Percentiles rank a stretch among this genome's conserved stretches.
phyloP scores from a whole-genome alignment of 148 eudicot genomes.

The Dysphania ambrosioides region DNA sequence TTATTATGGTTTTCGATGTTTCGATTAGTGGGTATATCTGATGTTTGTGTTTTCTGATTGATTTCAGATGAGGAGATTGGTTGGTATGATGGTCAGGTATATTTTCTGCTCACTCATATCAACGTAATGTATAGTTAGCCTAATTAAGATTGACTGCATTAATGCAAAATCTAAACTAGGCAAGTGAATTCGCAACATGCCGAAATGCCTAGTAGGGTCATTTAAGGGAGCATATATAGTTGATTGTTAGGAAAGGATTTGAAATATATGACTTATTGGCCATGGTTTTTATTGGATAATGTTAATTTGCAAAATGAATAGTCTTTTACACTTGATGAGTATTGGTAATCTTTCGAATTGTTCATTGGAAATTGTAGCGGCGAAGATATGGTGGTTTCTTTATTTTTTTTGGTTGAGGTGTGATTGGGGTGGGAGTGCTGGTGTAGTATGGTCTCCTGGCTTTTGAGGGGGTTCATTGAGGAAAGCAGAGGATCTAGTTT shows the following conservation, averaged over 20 bases:
- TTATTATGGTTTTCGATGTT: slow-evolving; percentile 1
- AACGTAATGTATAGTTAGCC: not conserved
- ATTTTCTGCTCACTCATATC: not conserved
- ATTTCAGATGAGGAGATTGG: slow-evolving; percentile 94
- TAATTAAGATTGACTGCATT: too few species aligned
- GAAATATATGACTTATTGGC: not conserved
- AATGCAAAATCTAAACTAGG: too few species aligned
- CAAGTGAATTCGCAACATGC: not conserved
- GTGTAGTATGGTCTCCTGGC: not conserved
- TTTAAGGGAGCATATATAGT: not conserved
- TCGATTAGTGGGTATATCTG: slow-evolving; percentile 3
- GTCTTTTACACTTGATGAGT: not conserved
- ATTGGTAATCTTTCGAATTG: not conserved
- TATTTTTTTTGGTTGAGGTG: not conserved
- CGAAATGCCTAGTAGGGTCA: not conserved
- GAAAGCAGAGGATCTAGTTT: not conserved
- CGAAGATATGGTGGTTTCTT: not conserved
- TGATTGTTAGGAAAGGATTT: not conserved
- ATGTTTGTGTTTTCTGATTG: slow-evolving; percentile 17
- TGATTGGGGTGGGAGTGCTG: not conserved
- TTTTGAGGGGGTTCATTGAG: not conserved
- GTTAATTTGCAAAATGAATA: not conserved
- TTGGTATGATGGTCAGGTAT: slow-evolving; percentile 99
- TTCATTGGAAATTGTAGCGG: not conserved
- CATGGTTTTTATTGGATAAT: not conserved